Percentiles rank a stretch among this genome's conserved stretches.
Conservation (phyloP, 2,329 filamentous ascomycete species). For the Penicillium sp. region DNA sequence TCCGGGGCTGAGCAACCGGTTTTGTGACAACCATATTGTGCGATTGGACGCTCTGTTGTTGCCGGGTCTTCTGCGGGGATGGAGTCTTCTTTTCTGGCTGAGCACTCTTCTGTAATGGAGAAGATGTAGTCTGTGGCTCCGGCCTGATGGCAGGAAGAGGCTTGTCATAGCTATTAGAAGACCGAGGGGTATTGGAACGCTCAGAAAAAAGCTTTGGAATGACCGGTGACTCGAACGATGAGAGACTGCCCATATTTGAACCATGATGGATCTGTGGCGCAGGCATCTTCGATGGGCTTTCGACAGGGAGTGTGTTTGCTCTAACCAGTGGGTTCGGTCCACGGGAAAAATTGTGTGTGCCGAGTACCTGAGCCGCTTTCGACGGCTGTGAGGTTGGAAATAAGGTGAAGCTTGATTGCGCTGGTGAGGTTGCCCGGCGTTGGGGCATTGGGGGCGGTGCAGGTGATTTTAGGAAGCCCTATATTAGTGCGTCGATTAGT, state of each 20-base stretch:
- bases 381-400: conserved; percentile 38
- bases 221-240: conserved; percentile 15
- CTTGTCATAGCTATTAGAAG: conserved; percentile 21
- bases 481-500: neutral
- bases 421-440: conserved; percentile 41
- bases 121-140: conserved; percentile 1
- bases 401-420: conserved; percentile 37
- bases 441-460: conserved; percentile 24
- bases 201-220: conserved; percentile 15
- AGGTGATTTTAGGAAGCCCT: conserved; percentile 15
- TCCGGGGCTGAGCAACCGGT: neutral
- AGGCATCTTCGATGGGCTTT: conserved; percentile 18
- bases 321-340: conserved; percentile 28
- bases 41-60: neutral
- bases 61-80: neutral
- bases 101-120: neutral
- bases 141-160: conserved; percentile 24
- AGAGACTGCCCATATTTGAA: conserved; percentile 10
- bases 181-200: conserved; percentile 14
- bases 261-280: conserved; percentile 7
- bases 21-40: neutral
- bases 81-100: neutral
- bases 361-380: conserved; percentile 34
- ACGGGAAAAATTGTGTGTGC: conserved; percentile 34
- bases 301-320: conserved; percentile 22